phyloP scores from a whole-genome alignment of 371 early-diverging fungal species.

The Mortierella sp. region DNA sequence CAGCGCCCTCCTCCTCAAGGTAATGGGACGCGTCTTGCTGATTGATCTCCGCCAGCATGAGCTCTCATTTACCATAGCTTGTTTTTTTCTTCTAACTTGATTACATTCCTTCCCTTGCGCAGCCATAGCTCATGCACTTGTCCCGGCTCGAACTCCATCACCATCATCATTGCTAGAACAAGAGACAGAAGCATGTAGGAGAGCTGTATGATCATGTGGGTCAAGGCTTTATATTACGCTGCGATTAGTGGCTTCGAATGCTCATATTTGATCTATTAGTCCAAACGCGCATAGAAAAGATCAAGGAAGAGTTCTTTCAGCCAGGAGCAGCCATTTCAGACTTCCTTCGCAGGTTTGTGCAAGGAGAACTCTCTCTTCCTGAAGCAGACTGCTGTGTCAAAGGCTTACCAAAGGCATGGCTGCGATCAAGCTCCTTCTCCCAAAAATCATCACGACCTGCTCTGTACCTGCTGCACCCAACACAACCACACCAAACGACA shows the following conservation, averaged over 20 bases:
- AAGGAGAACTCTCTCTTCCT: slow-evolving; percentile 30
- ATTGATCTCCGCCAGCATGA: no score
- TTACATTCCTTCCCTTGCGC: no score
- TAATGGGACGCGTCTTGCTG: no score
- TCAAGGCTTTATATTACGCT: no score
- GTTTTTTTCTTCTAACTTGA: no score
- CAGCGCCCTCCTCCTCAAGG: no score
- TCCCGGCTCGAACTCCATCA: slow-evolving; percentile 7
- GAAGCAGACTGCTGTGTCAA: slow-evolving; percentile 35
- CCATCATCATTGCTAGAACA: slow-evolving; percentile 4
- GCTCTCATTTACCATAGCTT: no score
- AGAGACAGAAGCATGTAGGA: slow-evolving; percentile 23
- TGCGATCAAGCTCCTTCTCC: slow-evolving; percentile 26
- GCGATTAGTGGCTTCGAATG: no score
- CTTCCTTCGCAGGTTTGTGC: slow-evolving; percentile 23
- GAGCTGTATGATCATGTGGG: background rate
- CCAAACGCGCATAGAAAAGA: slow-evolving; percentile 18
- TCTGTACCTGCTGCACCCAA: slow-evolving; percentile 34
- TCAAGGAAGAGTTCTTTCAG: slow-evolving; percentile 17
- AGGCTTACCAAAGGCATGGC: slow-evolving; percentile 32
- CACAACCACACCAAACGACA: slow-evolving; percentile 38
- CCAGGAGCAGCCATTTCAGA: slow-evolving; percentile 11
- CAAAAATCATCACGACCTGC: slow-evolving; percentile 23
- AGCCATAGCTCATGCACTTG: background rate
- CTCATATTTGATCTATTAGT: slow-evolving; percentile 9